These are phyloP conservation scores for Colletotrichum sp. DNA, from an alignment of 2,329 filamentous ascomycete genomes.

Conservation along the genomic window DNA sequence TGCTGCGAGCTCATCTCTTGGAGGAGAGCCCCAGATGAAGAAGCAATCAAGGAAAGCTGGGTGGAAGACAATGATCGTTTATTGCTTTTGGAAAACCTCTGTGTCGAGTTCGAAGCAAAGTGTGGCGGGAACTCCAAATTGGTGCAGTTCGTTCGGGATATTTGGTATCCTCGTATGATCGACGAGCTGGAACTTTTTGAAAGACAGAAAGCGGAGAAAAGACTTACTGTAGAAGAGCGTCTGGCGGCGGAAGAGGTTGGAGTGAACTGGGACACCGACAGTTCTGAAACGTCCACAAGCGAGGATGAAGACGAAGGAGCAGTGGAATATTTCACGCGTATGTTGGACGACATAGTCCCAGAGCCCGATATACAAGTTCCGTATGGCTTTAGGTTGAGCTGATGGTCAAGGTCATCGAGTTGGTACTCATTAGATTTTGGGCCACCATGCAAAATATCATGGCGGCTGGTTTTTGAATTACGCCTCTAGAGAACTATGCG, in stretches of 20 bases:
- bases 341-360: neutral
- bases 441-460: neutral
- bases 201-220: fast-evolving
- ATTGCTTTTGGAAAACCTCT: neutral
- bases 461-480: neutral
- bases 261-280: neutral
- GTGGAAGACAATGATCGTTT: neutral
- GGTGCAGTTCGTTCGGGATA: neutral
- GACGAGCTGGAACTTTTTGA: neutral
- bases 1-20: too few species aligned
- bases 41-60: neutral
- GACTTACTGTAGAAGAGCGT: neutral
- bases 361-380: neutral
- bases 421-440: neutral
- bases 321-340: neutral
- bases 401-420: neutral
- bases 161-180: neutral
- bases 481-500: neutral
- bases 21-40: too few species aligned
- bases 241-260: neutral
- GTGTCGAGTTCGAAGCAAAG: neutral
- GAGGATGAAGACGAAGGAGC: neutral
- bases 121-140: neutral
- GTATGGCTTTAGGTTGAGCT: neutral
- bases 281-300: neutral